A percentile compares a stretch with the other conserved stretches of the same genome.
Evolutionary conservation across 331 rosid species (phyloP).

Genomic region (Malus hybrid): DNA sequence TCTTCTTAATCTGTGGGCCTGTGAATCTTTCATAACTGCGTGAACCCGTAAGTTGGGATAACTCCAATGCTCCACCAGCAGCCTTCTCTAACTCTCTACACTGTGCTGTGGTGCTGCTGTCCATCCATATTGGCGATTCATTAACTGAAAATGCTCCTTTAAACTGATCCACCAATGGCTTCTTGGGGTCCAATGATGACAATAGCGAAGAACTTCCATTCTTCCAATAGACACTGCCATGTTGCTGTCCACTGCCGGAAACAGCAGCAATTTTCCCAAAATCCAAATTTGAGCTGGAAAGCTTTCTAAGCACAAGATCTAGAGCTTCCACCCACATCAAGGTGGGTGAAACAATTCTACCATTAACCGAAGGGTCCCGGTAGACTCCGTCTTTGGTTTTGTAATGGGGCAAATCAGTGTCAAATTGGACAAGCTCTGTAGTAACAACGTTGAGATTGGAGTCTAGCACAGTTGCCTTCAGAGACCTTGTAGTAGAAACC

Average conservation of each 20-base stretch:
- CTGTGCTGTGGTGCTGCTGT: constrained; percentile 71
- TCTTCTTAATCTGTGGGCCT: constrained; percentile 86
- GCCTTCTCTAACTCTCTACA: constrained; percentile 77
- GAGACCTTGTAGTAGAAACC: constrained; percentile 44
- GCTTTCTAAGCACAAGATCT: constrained; percentile 68
- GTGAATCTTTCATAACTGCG: constrained; percentile 76
- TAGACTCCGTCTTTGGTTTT: constrained; percentile 88
- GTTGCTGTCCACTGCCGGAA: constrained; percentile 97
- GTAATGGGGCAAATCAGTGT: constrained; percentile 82
- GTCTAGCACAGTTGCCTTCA: constrained; percentile 87
- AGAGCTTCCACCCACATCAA: constrained; percentile 97
- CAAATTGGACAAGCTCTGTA: constrained; percentile 69
- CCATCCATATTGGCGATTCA: constrained; percentile 96
- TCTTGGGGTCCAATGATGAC: constrained; percentile 59
- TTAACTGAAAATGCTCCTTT: constrained; percentile 49
- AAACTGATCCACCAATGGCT: constrained; percentile 54
- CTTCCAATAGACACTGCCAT: constrained; percentile 98
- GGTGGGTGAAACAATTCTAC: constrained; percentile 90
- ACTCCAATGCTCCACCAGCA: constrained; percentile 75
- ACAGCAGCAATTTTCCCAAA: constrained; percentile 60
- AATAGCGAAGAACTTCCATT: constrained; percentile 54
- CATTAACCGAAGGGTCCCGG: constrained; percentile 54
- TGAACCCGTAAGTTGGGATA: constrained; percentile 75
- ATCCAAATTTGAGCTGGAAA: constrained; percentile 52
- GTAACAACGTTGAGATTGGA: constrained; percentile 57